Base-by-base conservation (phyloP, 1,139 yeast genomes). In the Pichia sp. region DNA sequence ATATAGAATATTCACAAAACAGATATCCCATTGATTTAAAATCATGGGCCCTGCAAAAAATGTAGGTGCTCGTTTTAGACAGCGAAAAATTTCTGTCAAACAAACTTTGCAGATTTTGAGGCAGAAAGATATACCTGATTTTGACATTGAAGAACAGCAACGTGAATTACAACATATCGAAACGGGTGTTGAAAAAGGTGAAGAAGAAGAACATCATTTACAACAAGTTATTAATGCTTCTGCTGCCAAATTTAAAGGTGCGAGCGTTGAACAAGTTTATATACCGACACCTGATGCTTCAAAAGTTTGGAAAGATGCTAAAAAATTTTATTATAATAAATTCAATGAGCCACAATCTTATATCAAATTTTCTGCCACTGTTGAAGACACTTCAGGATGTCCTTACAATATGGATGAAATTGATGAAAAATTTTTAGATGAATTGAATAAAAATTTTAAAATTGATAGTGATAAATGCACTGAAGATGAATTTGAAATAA, bases 221-320 rank as follows among this genome's bases (percentile, higher is more conserved):
- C 96, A 90, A 63, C 90, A 86, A 51, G 97, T 92, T 37, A 83
- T 85, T 51, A 78, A 80, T 62, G 89, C 92, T 3, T 80, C 87
- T 3, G 80, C 78, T 49, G 75, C 82, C 30, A 84, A 83, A 3
- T 71, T 79, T 39, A 59, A 55, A 45, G 77, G 74, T 48, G 74
- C 71, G 12, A 71, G 76, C 48, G 76, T 71, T 16, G 74, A 76
- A 42, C 78, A 80, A 48, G 83, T 87, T 26, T 92, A 85, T 62
- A 94, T 92, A 57, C 99, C 98, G 1, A 92, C 98, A 0, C 98
- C 98, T 0, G 96, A 89, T 69, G 97, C 98, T 2, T 83, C 95
- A 1, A 74, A 74, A 56, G 69, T 77, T 30, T 89, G 97, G 96
- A 64, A 70, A 3, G 96, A 87, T 30, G 95, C 87, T 36, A 59